Evolutionary conservation across 1,284 basidiomycete genomes (phyloP).

Genomic region (Sanguinoderma infundibulare): DNA sequence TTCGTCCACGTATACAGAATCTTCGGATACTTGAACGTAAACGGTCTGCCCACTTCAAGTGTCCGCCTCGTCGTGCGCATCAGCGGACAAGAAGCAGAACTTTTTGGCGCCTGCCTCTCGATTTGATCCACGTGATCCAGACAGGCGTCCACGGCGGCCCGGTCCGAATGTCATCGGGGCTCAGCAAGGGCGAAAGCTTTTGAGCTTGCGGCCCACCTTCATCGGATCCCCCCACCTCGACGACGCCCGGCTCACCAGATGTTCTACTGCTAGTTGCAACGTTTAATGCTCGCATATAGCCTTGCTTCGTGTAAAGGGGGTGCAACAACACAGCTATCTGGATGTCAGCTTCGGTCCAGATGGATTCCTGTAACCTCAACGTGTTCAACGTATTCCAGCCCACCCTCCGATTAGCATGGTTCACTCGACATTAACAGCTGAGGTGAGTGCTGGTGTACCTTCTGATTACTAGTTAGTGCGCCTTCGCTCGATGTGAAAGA

Average conservation of each 20-base stretch:
- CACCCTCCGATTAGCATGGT: no score
- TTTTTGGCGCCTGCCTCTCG: constrained; percentile 12
- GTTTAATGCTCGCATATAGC: no score
- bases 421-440: no score
- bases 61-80: neutral
- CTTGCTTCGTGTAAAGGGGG: no score
- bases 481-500: neutral
- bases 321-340: no score
- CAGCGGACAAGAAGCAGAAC: constrained; percentile 40
- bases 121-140: neutral
- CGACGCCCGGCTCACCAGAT: neutral
- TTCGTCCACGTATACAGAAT: constrained; percentile 5
- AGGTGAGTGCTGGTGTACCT: neutral
- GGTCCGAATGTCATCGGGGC: neutral
- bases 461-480: no score
- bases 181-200: neutral
- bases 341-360: no score
- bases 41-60: neutral
- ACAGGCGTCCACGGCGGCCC: neutral
- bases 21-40: neutral
- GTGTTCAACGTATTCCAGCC: no score
- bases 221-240: neutral
- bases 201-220: neutral
- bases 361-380: no score
- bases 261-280: neutral